Conservation (phyloP, 2,329 filamentous ascomycete species). For the Graphilbum ipis-grandicollis region DNA sequence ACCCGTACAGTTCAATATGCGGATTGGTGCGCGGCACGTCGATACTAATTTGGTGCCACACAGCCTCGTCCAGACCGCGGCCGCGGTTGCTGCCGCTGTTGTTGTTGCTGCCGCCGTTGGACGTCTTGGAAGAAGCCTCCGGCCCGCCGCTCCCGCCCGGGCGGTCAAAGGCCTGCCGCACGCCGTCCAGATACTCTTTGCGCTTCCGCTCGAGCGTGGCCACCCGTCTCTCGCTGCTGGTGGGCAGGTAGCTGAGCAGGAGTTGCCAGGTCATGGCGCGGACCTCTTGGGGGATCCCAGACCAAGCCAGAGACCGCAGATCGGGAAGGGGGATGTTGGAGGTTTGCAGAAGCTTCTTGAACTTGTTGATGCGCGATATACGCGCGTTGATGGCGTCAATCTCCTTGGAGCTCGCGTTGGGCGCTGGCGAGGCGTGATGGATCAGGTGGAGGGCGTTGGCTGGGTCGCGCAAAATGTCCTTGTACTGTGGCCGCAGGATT, state of each 20-base stretch:
- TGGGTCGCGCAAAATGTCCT: constrained; percentile 78
- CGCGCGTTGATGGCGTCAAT: constrained; percentile 71
- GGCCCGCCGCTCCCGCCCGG: constrained; percentile 27
- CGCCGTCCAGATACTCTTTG: constrained; percentile 91
- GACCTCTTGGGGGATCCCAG: constrained; percentile 84
- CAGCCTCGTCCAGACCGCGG: constrained; percentile 64
- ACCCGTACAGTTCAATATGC: constrained; percentile 85
- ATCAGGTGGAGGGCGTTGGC: constrained; percentile 93
- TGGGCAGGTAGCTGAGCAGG: constrained; percentile 83
- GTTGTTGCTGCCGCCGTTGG: background rate
- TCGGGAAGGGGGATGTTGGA: constrained; percentile 78
- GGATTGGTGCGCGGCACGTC: constrained; percentile 93
- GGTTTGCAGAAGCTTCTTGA: constrained; percentile 86
- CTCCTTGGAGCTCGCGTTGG: constrained; percentile 65
- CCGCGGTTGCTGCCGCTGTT: constrained; percentile 10
- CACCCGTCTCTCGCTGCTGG: constrained; percentile 86
- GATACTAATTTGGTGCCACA: constrained; percentile 99
- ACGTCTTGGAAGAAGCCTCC: background rate
- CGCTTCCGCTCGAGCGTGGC: constrained; percentile 83
- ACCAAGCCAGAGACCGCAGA: constrained; percentile 77
- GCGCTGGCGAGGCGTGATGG: constrained; percentile 59
- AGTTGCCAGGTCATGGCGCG: constrained; percentile 99
- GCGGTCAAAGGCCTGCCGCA: constrained; percentile 53
- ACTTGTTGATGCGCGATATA: constrained; percentile 93
- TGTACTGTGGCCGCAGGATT: constrained; percentile 91